Conservation (phyloP, 2,329 filamentous ascomycete species). For the Teratosphaeria destructans region DNA sequence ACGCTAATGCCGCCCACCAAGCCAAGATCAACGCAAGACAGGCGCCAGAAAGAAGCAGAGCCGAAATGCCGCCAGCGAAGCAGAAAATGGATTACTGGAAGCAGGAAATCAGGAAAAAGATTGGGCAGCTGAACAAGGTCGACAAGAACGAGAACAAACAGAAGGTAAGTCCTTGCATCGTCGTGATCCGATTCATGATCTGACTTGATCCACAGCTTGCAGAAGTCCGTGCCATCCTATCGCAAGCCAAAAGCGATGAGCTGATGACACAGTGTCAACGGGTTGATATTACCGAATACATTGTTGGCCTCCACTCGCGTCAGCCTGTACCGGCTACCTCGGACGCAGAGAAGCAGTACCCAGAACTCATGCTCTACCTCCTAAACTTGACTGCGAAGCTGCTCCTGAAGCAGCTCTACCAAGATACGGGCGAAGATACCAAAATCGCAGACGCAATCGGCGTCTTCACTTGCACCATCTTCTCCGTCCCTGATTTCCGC, state of each 20-base stretch:
- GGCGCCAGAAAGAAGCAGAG: neutral
- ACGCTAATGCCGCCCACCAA: neutral
- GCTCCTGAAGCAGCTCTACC: slow-evolving; percentile 51
- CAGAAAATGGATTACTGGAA: slow-evolving; percentile 54
- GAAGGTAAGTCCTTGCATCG: slow-evolving; percentile 33
- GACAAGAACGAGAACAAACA: slow-evolving; percentile 52
- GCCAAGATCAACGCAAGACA: neutral
- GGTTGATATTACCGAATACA: slow-evolving; percentile 23
- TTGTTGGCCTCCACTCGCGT: slow-evolving; percentile 30
- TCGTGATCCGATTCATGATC: neutral
- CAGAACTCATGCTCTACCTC: slow-evolving; percentile 53
- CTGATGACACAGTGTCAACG: neutral
- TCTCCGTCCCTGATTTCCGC: slow-evolving; percentile 49
- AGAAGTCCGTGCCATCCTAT: slow-evolving; percentile 44
- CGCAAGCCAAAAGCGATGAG: slow-evolving; percentile 21
- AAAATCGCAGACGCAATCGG: slow-evolving; percentile 62
- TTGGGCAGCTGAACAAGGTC: slow-evolving; percentile 58
- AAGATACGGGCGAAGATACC: slow-evolving; percentile 30
- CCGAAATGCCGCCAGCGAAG: slow-evolving; percentile 17
- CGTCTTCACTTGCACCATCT: slow-evolving; percentile 64
- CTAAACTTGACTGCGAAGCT: slow-evolving; percentile 67
- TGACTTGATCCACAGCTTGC: slow-evolving; percentile 27
- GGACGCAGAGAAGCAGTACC: slow-evolving; percentile 29
- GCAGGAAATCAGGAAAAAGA: slow-evolving; percentile 56
- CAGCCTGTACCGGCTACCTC: slow-evolving; percentile 8